Percentiles rank a stretch among this genome's conserved stretches.
These are phyloP conservation scores for Aechmea fasciata DNA, from an alignment of 176 grass and related monocot species.

Conservation along the genomic window DNA sequence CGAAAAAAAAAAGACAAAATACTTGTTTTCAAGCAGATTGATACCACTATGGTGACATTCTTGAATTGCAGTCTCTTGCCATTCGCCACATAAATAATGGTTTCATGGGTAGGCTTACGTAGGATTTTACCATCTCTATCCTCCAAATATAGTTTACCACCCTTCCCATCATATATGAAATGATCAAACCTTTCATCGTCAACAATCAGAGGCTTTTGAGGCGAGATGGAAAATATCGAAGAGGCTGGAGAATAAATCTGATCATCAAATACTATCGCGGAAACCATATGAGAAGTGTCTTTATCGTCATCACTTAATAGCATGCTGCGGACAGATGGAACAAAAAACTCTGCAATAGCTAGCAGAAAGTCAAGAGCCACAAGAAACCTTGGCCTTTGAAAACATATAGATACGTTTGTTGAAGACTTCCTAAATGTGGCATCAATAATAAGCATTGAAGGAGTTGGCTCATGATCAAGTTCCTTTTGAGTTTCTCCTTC, in stretches of 20 bases:
- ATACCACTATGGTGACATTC: slow-evolving; percentile 95
- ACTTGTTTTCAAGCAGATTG: slow-evolving; percentile 14
- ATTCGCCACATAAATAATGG: slow-evolving; percentile 69
- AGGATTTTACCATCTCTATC: slow-evolving; percentile 63
- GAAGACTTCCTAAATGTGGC: slow-evolving; percentile 54
- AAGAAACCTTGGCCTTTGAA: slow-evolving; percentile 90
- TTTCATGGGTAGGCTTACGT: slow-evolving; percentile 48
- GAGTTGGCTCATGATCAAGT: slow-evolving; percentile 57
- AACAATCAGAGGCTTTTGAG: slow-evolving; percentile 76
- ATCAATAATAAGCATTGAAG: slow-evolving; percentile 96
- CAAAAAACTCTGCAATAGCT: slow-evolving; percentile 82
- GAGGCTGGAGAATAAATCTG: slow-evolving; percentile 59
- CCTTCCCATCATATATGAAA: slow-evolving; percentile 90
- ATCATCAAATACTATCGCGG: slow-evolving; percentile 57
- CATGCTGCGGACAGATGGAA: slow-evolving; percentile 65
- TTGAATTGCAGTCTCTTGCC: slow-evolving; percentile 71
- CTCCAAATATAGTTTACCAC: slow-evolving; percentile 74
- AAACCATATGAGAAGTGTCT: slow-evolving; percentile 45
- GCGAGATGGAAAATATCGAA: slow-evolving; percentile 57
- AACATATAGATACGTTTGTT: slow-evolving; percentile 48
- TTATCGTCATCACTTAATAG: slow-evolving; percentile 75
- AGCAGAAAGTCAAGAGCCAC: slow-evolving; percentile 93
- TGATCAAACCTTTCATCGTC: slow-evolving; percentile 81
- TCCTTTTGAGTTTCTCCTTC: slow-evolving; percentile 50
- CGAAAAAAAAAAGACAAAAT: slow-evolving; percentile 24